Percentiles rank a stretch among this genome's conserved stretches.
These are phyloP conservation scores for Penicillium olsonii DNA, from an alignment of 2,329 filamentous ascomycete genomes.

Conservation along the genomic window DNA sequence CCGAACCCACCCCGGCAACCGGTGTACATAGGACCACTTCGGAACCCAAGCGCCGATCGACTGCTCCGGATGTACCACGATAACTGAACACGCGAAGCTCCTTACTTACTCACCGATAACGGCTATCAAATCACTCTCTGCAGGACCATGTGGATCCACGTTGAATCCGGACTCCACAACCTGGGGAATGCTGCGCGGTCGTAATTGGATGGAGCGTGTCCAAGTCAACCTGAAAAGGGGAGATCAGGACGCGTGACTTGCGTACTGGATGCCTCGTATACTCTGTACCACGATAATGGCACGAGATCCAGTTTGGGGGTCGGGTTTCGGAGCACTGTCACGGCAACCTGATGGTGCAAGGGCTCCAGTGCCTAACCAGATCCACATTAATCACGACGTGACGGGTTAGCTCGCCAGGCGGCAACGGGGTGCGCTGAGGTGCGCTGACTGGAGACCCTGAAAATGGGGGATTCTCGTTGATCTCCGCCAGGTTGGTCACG, in stretches of 20 bases:
- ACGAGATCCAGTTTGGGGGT: too few relatives aligned
- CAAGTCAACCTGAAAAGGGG: too few relatives aligned
- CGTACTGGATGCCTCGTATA: too few relatives aligned
- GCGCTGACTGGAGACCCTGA: too few relatives aligned
- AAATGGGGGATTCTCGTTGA: too few relatives aligned
- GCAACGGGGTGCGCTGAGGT: too few relatives aligned
- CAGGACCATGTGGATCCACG: constrained; percentile 55
- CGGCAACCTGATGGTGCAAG: constrained; percentile 69
- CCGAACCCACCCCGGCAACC: constrained; percentile 60
- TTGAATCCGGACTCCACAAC: constrained; percentile 54
- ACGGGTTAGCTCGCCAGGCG: background rate
- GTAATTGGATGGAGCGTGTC: too few relatives aligned
- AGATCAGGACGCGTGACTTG: too few relatives aligned
- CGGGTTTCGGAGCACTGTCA: too few relatives aligned
- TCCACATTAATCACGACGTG: background rate
- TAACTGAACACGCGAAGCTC: constrained; percentile 59
- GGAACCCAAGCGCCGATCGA: constrained; percentile 60
- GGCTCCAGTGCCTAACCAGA: constrained; percentile 58
- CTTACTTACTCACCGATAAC: constrained; percentile 61
- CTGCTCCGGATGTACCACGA: too few relatives aligned
- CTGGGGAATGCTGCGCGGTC: constrained; percentile 70
- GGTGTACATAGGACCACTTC: constrained; percentile 70
- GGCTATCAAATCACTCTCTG: constrained; percentile 43
- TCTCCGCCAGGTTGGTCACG: too few relatives aligned
- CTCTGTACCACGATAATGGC: constrained; percentile 84